A percentile compares a stretch with the other conserved stretches of the same genome.
Evolutionary conservation across 2,329 filamentous ascomycete species (phyloP).

Genomic region (Colletotrichum cuscutae): DNA sequence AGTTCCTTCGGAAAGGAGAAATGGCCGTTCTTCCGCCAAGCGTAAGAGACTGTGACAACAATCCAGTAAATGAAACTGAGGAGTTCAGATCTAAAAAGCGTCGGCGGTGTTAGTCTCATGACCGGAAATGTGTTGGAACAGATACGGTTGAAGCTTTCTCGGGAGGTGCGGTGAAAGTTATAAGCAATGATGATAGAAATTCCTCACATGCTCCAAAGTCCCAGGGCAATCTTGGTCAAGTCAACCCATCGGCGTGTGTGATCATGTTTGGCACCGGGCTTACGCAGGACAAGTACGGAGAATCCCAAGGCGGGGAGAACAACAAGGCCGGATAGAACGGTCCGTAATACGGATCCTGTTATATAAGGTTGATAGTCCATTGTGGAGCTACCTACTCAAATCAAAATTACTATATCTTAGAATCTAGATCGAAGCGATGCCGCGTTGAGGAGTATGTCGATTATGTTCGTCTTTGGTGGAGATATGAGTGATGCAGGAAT

Average conservation of each 20-base stretch:
- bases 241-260: slow-evolving; percentile 19
- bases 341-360: not conserved
- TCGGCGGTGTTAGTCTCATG: not conserved
- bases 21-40: not conserved
- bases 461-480: not conserved
- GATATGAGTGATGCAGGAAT: not conserved
- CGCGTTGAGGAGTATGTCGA: not conserved
- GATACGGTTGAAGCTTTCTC: too few relatives aligned
- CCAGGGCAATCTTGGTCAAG: not conserved
- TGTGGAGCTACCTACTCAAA: not conserved
- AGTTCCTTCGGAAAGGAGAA: not conserved
- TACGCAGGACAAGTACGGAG: not conserved
- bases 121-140: not conserved
- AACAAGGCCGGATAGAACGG: not conserved
- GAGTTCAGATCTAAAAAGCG: not conserved
- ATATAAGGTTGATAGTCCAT: not conserved
- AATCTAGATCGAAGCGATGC: not conserved
- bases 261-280: slow-evolving; percentile 2
- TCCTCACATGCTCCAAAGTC: not conserved
- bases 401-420: not conserved
- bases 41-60: not conserved
- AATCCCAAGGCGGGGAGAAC: not conserved
- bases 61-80: not conserved
- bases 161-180: too few relatives aligned
- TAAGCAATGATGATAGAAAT: too few relatives aligned